Conservation (phyloP, 73 alveolate genomes). For the Paramecium sexaurelia region DNA sequence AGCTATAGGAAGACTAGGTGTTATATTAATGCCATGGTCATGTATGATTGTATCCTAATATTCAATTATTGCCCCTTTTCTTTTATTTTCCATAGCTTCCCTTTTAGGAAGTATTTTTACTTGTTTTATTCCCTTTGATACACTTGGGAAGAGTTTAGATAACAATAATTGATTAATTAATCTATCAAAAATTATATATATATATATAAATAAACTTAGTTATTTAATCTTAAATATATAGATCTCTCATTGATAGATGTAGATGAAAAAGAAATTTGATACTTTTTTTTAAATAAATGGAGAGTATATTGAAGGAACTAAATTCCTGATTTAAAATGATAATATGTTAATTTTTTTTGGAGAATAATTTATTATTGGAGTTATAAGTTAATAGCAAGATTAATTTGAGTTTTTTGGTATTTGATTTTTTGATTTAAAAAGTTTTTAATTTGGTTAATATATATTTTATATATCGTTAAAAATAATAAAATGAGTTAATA, state of each 20-base stretch:
- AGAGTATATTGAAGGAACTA: no score
- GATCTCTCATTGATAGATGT: no score
- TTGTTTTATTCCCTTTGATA: not conserved
- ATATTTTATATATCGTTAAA: not conserved
- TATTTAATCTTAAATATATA: no score
- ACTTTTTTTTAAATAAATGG: no score
- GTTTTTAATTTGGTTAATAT: not conserved
- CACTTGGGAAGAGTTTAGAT: not conserved
- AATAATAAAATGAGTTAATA: conserved; percentile 13
- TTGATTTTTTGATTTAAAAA: not conserved
- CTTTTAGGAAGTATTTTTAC: not conserved
- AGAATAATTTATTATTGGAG: no score
- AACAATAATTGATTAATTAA: conserved; percentile 35
- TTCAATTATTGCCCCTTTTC: not conserved
- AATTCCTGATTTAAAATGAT: no score
- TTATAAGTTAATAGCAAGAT: not conserved
- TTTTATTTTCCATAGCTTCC: not conserved
- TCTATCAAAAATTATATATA: not conserved
- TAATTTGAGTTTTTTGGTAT: no score
- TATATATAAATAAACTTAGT: not conserved
- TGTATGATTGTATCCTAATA: conserved; percentile 45
- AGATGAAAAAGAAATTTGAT: not conserved
- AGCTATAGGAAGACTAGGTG: conserved; percentile 63
- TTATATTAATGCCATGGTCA: conserved; percentile 66
- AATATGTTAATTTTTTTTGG: no score